Conservation (phyloP, 805 yeast genomes). For the Candida namnaoensis region DNA sequence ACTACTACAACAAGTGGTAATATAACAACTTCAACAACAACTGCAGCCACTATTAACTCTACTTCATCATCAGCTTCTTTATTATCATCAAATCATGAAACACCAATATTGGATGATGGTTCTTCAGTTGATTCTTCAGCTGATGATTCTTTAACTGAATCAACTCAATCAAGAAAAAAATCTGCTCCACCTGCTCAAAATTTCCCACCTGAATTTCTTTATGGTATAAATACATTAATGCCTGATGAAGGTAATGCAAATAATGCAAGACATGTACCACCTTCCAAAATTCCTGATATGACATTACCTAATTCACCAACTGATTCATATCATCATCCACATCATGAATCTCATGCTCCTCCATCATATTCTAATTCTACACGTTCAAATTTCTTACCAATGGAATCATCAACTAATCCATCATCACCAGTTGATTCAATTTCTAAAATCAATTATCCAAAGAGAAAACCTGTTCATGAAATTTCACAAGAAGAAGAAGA, state of each 20-base stretch:
- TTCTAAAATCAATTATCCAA: no score
- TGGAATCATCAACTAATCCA: background rate
- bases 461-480: no score
- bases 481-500: no score
- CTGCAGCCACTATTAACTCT: no score
- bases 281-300: conserved; percentile 16
- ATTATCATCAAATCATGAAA: background rate
- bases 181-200: conserved; percentile 18
- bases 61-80: no score
- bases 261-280: conserved; percentile 7
- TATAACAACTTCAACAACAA: no score
- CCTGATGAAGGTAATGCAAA: conserved; percentile 5
- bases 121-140: background rate
- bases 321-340: background rate
- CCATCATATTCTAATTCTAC: no score
- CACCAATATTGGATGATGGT: conserved; percentile 1
- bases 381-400: background rate
- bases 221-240: conserved; percentile 7
- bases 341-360: no score
- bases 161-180: conserved; percentile 1
- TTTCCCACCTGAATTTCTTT: conserved; percentile 17
- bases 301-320: conserved; percentile 7
- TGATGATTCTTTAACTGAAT: background rate
- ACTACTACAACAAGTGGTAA: conserved; percentile 1
- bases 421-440: no score